Evolutionary conservation across 768 basidiomycete genomes (phyloP), one percentile per base, ranked within the genome.

Genomic region (Flagelloscypha sp.): DNA sequence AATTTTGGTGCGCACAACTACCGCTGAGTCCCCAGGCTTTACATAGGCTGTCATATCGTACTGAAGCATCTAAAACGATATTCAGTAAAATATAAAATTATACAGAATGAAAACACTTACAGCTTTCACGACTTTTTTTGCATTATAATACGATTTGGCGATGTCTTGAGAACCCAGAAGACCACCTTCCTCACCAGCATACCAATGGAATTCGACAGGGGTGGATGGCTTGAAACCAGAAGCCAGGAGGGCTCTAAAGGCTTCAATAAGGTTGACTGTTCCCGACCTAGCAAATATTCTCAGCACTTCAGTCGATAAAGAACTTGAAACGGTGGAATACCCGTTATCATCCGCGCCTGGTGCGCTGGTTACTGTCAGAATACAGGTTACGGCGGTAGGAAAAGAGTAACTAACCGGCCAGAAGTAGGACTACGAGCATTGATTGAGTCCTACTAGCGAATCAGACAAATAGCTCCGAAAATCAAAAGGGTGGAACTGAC

Each of bases 191-290:
- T 69, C 65, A 24, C 57, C 66, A 15, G 66, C 59, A 40, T 59
- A 72, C 69, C 67, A 72, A 34, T 70, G 68, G 40, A 69, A 69
- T 35, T 72, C 67, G 21, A 72, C 49, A 15, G 68, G 57, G 19
- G 55, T 62, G 7, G 48, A 50, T 0, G 68, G 70, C 21, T 46
- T 53, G 46, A 64, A 70, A n/a, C 54, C 59, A 18, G 59, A 48
- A 2, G 59, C 62, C 17, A 71, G 34, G 23, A 72, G 54, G 2
- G 57, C 54, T 16, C 68, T 58, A 41, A 65, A 62, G 2, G 62
- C 54, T 46, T 72, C 68, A 6, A 72, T 53, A 25, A 69, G 58
- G 33, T 63, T 65, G 9, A 68, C 62, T 16, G 59, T 57, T 10
- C 70, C 70, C 16, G 63, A 62, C n/a, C n/a, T n/a, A n/a, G n/a